Evolutionary conservation across 257 asterid species (phyloP).

Genomic region (Penstemon newberryi): DNA sequence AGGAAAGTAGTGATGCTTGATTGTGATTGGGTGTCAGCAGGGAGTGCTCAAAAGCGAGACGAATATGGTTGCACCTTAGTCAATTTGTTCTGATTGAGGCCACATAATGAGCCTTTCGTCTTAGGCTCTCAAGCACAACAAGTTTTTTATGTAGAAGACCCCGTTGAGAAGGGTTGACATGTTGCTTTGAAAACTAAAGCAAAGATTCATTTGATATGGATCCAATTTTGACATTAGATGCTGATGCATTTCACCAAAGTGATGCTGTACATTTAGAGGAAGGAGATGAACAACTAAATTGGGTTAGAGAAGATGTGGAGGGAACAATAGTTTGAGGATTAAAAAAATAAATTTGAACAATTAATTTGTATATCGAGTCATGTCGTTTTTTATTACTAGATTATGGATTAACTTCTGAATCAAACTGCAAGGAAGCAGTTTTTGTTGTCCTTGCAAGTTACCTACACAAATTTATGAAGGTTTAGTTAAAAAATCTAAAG

Average conservation of each 20-base stretch:
- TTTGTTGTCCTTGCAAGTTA: too few relatives aligned
- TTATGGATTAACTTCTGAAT: too few relatives aligned
- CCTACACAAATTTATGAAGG: too few relatives aligned
- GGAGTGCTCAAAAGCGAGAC: conserved; percentile 7
- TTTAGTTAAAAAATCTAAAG: too few relatives aligned
- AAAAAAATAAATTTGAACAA: not conserved
- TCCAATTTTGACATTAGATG: conserved; percentile 4
- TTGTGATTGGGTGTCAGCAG: conserved; percentile 16
- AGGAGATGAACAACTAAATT: not conserved
- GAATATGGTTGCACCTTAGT: conserved; percentile 13
- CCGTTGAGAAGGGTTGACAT: conserved; percentile 4
- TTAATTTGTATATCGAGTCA: too few relatives aligned
- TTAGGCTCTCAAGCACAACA: not conserved
- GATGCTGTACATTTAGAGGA: not conserved
- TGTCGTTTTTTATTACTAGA: too few relatives aligned
- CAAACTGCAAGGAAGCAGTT: too few relatives aligned
- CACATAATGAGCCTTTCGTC: conserved; percentile 14
- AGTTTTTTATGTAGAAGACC: conserved; percentile 2
- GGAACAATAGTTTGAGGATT: not conserved
- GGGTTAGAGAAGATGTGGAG: conserved; percentile 9
- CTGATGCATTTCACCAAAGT: not conserved
- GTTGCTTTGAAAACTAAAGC: conserved; percentile 9
- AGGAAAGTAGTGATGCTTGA: not conserved
- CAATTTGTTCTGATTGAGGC: conserved; percentile 1
- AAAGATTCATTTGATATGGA: conserved; percentile 22